Percentiles rank a stretch among this genome's conserved stretches.
These are phyloP conservation scores for Suillus tomentosus DNA, from an alignment of 768 basidiomycete genomes.

Conservation along the genomic window DNA sequence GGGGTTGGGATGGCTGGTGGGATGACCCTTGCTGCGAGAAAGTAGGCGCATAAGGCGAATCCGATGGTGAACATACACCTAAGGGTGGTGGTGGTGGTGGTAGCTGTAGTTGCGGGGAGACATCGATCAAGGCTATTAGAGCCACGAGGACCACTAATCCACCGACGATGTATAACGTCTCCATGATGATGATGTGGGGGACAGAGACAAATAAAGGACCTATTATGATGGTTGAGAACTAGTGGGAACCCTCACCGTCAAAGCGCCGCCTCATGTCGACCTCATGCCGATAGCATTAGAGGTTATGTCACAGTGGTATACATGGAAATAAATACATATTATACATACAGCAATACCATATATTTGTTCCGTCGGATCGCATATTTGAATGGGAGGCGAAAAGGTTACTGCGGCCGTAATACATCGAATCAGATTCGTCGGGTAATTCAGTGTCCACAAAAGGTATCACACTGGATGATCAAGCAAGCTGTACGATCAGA, in stretches of 20 bases:
- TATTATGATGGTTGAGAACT: not conserved
- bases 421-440: not conserved
- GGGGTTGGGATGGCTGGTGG: not conserved
- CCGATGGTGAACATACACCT: not conserved
- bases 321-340: not conserved
- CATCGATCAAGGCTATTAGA: not conserved
- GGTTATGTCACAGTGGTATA: not conserved
- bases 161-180: not conserved
- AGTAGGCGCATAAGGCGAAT: not conserved
- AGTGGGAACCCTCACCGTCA: not conserved
- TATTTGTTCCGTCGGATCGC: not conserved
- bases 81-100: not conserved
- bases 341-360: not conserved
- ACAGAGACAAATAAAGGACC: not conserved
- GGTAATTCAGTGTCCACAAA: not conserved
- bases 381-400: not conserved
- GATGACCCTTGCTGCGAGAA: not conserved
- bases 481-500: slow-evolving; percentile 61
- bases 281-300: not conserved
- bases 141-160: not conserved
- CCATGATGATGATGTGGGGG: not conserved
- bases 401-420: not conserved
- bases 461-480: slow-evolving; percentile 1
- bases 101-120: not conserved
- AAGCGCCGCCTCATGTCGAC: not conserved